phyloP scores from a whole-genome alignment of 306 rosid genomes.

The Corylus heterophylla region DNA sequence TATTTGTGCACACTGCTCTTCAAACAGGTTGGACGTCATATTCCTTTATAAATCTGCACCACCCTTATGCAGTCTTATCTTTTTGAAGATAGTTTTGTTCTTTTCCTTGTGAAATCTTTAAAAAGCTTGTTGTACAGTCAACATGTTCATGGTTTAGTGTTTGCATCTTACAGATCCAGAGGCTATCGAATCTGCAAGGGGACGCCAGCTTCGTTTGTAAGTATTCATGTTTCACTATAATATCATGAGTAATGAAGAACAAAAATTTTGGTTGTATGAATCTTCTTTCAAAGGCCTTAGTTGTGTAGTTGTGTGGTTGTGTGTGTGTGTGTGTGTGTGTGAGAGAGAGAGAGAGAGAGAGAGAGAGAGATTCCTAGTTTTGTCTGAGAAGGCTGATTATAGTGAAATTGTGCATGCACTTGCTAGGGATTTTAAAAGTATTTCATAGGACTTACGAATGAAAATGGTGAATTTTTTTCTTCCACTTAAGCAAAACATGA shows the following conservation, averaged over 20 bases:
- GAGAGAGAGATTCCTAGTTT: not conserved
- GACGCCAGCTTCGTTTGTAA: constrained; percentile 83
- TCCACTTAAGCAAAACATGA: constrained; percentile 3
- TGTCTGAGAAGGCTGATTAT: constrained; percentile 10
- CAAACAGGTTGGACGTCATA: constrained; percentile 68
- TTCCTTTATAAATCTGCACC: constrained; percentile 14
- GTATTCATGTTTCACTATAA: constrained; percentile 24
- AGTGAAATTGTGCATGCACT: not conserved
- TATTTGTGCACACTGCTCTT: constrained; percentile 85
- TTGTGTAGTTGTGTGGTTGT: not conserved
- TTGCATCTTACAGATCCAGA: constrained; percentile 63
- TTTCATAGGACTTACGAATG: not conserved
- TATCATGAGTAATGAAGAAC: constrained; percentile 19
- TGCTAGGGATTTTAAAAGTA: not conserved
- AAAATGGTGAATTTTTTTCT: constrained; percentile 7
- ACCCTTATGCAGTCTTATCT: not conserved
- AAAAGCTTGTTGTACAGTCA: not conserved
- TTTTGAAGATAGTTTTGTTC: not conserved
- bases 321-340: no score
- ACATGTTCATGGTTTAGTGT: constrained; percentile 28
- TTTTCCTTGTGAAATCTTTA: not conserved
- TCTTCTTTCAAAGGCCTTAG: constrained; percentile 9
- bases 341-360: no score
- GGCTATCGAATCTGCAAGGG: constrained; percentile 64
- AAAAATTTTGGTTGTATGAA: constrained; percentile 6